These are phyloP conservation scores for Chamaecrista fasciculata DNA, from an alignment of 306 rosid genomes.

Conservation along the genomic window DNA sequence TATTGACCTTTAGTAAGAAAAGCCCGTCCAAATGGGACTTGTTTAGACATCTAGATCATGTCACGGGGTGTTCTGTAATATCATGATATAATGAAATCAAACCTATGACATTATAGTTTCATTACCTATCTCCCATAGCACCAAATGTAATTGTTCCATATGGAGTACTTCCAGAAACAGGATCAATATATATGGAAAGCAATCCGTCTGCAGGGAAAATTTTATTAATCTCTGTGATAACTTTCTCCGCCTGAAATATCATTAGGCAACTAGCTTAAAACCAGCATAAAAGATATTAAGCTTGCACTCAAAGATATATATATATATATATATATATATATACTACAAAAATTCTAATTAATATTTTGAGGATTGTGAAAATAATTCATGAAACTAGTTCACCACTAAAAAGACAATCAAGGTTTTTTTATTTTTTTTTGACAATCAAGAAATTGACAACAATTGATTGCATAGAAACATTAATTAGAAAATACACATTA, in stretches of 20 bases:
- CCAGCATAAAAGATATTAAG: slow-evolving; percentile 23
- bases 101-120: slow-evolving; percentile 13
- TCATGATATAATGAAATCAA: not conserved
- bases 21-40: not conserved
- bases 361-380: slow-evolving; percentile 5
- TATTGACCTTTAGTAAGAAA: not conserved
- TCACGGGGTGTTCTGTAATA: not conserved
- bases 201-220: slow-evolving; percentile 82
- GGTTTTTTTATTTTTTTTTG: too few relatives aligned
- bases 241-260: slow-evolving; percentile 63
- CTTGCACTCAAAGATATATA: too few relatives aligned
- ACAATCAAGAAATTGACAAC: slow-evolving; percentile 9
- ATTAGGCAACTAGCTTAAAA: slow-evolving; percentile 33
- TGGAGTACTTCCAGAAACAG: slow-evolving; percentile 51
- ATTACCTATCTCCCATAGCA: slow-evolving; percentile 97
- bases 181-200: slow-evolving; percentile 82
- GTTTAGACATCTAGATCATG: not conserved
- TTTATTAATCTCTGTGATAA: slow-evolving; percentile 50
- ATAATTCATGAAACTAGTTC: slow-evolving; percentile 7
- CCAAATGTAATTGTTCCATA: slow-evolving; percentile 81
- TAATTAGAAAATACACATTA: not conserved
- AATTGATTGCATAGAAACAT: not conserved
- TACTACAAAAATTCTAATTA: too few relatives aligned
- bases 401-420: slow-evolving; percentile 1
- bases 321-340: too few relatives aligned